Evolutionary conservation across 805 yeast species (phyloP).

Genomic region (Candida patagonica): DNA sequence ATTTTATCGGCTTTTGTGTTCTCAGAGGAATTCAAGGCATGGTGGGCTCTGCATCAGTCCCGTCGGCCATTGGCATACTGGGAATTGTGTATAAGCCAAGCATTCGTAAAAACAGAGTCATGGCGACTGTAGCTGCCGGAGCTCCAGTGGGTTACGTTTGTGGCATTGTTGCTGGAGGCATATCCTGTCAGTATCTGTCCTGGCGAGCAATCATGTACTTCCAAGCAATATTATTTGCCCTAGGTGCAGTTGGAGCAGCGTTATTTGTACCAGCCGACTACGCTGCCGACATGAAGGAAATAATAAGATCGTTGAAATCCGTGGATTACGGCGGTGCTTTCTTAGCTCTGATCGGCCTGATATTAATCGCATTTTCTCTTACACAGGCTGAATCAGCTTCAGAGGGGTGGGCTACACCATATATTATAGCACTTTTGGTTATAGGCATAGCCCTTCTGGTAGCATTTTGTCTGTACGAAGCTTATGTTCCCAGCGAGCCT

Average conservation of each 20-base stretch:
- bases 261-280: conserved; percentile 32
- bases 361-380: conserved; percentile 36
- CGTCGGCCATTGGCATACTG: conserved; percentile 40
- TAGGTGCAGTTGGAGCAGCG: conserved; percentile 21
- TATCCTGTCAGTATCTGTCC: conserved; percentile 30
- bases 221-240: conserved; percentile 31
- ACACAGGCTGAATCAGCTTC: conserved; percentile 35
- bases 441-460: conserved; percentile 31
- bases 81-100: conserved; percentile 36
- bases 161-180: conserved; percentile 38
- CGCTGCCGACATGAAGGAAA: conserved; percentile 17
- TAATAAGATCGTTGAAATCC: conserved; percentile 20
- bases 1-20: conserved; percentile 31
- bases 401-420: conserved; percentile 40
- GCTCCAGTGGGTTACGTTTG: conserved; percentile 40
- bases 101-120: conserved; percentile 33
- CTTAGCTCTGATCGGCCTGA: conserved; percentile 33
- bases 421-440: conserved; percentile 36
- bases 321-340: conserved; percentile 39
- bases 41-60: conserved; percentile 35
- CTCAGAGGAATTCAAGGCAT: conserved; percentile 39
- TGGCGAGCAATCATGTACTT: conserved; percentile 39
- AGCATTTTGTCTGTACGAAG: conserved; percentile 32
- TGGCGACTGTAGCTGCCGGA: conserved; percentile 38
- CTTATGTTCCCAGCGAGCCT: conserved; percentile 34